Conservation (phyloP, 352 stramenopile species). For the Peronospora belbahrii region DNA sequence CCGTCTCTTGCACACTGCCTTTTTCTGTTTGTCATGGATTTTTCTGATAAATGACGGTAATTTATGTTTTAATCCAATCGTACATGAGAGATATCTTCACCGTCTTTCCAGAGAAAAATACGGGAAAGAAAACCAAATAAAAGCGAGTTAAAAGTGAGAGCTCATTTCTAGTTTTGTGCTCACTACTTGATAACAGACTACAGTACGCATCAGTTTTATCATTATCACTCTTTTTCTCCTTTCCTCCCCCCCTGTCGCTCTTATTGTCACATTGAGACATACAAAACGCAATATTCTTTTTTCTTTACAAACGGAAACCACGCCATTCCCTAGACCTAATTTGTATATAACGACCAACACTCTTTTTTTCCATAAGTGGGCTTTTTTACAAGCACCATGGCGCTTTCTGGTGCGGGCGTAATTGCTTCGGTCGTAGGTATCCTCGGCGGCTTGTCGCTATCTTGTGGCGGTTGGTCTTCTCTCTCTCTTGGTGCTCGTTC, state of each 20-base stretch:
- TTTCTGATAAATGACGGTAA: conserved; percentile 24
- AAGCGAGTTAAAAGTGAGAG: neutral
- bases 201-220: too few species aligned
- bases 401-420: conserved; percentile 43
- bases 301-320: neutral
- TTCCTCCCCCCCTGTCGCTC: neutral
- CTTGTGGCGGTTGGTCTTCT: conserved; percentile 81
- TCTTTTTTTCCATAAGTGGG: conserved; percentile 4
- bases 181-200: too few species aligned
- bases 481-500: conserved; percentile 78
- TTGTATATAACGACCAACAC: neutral
- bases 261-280: neutral
- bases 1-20: neutral
- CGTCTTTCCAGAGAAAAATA: conserved; percentile 12
- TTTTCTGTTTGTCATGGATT: conserved; percentile 16
- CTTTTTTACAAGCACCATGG: conserved; percentile 37
- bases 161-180: conserved; percentile 62
- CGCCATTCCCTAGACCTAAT: conserved; percentile 1
- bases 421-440: conserved; percentile 74
- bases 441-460: conserved; percentile 72
- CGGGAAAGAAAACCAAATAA: conserved; percentile 10
- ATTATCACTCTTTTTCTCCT: too few species aligned
- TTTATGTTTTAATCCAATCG: conserved; percentile 20
- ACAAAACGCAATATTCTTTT: conserved; percentile 12
- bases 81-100: conserved; percentile 20